Percentiles rank a stretch among this genome's conserved stretches.
These are phyloP conservation scores for Metarhizium brunneum DNA, from an alignment of 2,329 filamentous ascomycete genomes.

Conservation along the genomic window DNA sequence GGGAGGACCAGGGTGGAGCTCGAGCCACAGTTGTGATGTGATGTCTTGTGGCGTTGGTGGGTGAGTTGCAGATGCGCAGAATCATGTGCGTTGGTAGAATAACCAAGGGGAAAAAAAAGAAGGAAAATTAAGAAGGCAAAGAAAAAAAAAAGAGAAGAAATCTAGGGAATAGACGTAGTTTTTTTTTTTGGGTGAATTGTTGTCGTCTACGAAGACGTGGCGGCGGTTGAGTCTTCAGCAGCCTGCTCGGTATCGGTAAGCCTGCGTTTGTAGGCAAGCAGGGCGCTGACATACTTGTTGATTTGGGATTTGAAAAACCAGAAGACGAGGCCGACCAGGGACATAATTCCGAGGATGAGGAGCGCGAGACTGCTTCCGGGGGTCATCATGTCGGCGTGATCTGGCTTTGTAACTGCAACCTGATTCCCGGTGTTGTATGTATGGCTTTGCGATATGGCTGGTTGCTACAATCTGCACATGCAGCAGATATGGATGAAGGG, in stretches of 20 bases:
- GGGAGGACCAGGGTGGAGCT: background rate
- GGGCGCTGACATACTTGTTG: slow-evolving; percentile 18
- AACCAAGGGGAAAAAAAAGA: background rate
- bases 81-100: background rate
- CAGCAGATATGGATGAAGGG: background rate
- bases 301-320: slow-evolving; percentile 21
- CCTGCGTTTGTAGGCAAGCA: slow-evolving; percentile 12
- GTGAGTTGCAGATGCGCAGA: background rate
- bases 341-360: slow-evolving; percentile 21
- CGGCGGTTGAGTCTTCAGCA: background rate
- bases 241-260: background rate
- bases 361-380: slow-evolving; percentile 19
- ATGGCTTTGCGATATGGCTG: background rate
- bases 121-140: background rate
- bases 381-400: slow-evolving; percentile 4
- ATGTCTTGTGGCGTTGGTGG: background rate
- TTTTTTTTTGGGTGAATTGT: no score
- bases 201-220: background rate
- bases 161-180: no score
- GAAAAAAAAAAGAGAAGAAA: background rate
- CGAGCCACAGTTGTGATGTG: background rate
- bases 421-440: background rate
- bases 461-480: background rate
- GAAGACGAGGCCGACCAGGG: slow-evolving; percentile 17
- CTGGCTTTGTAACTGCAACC: no score